Base-by-base conservation (phyloP, 2,329 filamentous ascomycete species). In the Trichoderma sp. region DNA sequence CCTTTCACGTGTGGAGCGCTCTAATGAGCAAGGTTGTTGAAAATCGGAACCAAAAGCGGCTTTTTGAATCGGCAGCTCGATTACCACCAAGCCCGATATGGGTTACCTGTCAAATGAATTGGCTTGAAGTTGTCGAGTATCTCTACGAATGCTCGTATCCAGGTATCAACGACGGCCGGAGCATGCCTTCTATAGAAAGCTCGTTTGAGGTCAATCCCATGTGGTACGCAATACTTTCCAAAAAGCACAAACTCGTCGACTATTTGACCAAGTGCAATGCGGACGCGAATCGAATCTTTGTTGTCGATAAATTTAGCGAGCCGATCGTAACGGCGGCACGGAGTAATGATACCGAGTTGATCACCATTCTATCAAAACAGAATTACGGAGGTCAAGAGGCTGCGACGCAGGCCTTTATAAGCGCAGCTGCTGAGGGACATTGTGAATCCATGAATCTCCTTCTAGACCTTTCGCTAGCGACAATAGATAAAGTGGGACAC, bases 201-300 rank as follows among this genome's bases (percentile, higher is more conserved):
- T 8, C 6, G 13, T 17, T 66, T 9, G 3, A 66, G 9, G 63
- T 66, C 12, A 66, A 66, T 32, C 63, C 63, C 28, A n/a, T 66
- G 63, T 66, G 63, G 43, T 66, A 66, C 43, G 63, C 63, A 9
- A 12, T 66, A 6, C 47, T 66, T 11, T 66, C 63, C 4, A 66
- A 66, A 34, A 55, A 36, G 17, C 13, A 12, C 32, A 23, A 55
- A 32, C 63, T 66, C 28, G 13, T 66, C 43, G 43, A 66, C 8
- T 55, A 26, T 34, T 12, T 66, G 26, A 66, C 43, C 6, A 32
- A 23, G 13, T 66, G 63, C 43, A 66, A 66, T 28, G 63, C 63
- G 43, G 63, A 66, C 13, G 32, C 43, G 17, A 43, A 32, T 34
- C 63, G 63, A 28, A 28, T 66, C 28, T 66, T 66, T 26, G 32